Conservation (phyloP, 805 yeast genomes). For the Nakazawaea peltata region DNA sequence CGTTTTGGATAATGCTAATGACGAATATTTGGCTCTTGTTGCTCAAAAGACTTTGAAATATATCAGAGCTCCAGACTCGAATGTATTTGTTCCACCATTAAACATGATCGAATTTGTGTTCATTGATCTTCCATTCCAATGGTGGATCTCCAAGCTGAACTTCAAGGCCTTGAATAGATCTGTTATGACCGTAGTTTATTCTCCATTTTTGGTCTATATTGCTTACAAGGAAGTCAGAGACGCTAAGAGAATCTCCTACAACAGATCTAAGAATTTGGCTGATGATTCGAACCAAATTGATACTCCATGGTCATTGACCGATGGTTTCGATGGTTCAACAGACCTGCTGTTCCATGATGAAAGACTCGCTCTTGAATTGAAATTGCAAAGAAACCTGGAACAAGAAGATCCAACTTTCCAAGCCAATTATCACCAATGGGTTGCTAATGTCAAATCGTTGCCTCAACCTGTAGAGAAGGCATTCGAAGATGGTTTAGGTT, state of each 20-base stretch:
- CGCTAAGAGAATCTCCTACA: slow-evolving; percentile 67
- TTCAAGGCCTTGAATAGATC: slow-evolving; percentile 36
- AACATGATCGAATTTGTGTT: slow-evolving; percentile 61
- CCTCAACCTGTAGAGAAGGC: slow-evolving; percentile 58
- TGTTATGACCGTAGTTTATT: slow-evolving; percentile 58
- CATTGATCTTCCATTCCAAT: slow-evolving; percentile 34
- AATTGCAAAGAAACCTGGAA: slow-evolving; percentile 56
- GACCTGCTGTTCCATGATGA: slow-evolving; percentile 19
- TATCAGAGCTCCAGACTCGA: slow-evolving; percentile 82
- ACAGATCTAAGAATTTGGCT: slow-evolving; percentile 50
- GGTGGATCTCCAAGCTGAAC: slow-evolving; percentile 23
- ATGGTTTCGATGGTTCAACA: slow-evolving; percentile 48
- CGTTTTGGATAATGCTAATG: slow-evolving; percentile 75
- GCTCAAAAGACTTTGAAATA: slow-evolving; percentile 79
- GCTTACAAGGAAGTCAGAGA: slow-evolving; percentile 56
- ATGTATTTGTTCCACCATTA: slow-evolving; percentile 80
- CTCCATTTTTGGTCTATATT: slow-evolving; percentile 56
- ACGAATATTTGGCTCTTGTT: slow-evolving; percentile 77
- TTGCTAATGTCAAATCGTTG: slow-evolving; percentile 34
- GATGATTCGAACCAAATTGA: slow-evolving; percentile 79
- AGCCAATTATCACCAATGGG: slow-evolving; percentile 44
- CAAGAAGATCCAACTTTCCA: slow-evolving; percentile 59
- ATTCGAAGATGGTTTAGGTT: slow-evolving; percentile 43
- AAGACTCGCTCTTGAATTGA: slow-evolving; percentile 29
- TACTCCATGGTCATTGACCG: slow-evolving; percentile 77